A percentile compares a stretch with the other conserved stretches of the same genome.
Evolutionary conservation across 1,284 basidiomycete species (phyloP).

Genomic region (Rhizoctonia solani): DNA sequence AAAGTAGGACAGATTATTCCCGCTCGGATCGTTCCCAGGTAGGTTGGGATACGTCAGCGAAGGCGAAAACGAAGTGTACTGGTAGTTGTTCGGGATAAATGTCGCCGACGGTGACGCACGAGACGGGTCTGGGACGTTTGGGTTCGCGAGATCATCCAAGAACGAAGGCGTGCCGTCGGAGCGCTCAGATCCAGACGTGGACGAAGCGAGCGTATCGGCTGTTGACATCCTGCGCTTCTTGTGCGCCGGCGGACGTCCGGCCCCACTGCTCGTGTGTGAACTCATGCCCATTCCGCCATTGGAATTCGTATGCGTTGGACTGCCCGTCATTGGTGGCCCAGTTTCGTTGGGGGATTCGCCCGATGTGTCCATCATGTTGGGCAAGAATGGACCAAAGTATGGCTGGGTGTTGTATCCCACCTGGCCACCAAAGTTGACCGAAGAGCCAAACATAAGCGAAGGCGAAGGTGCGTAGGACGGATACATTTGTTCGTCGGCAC

Average conservation of each 20-base stretch:
- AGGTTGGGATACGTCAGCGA: slow-evolving; percentile 55
- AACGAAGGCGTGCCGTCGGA: slow-evolving; percentile 28
- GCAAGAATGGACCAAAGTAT: slow-evolving; percentile 30
- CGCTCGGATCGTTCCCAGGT: slow-evolving; percentile 12
- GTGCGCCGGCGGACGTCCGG: slow-evolving; percentile 26
- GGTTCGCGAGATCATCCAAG: slow-evolving; percentile 32
- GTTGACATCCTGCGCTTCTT: slow-evolving; percentile 32
- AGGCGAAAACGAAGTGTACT: slow-evolving; percentile 58
- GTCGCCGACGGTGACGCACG: slow-evolving; percentile 78
- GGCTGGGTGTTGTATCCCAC: slow-evolving; percentile 28
- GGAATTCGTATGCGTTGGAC: not conserved
- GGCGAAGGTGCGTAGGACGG: slow-evolving; percentile 36
- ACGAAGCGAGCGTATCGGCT: slow-evolving; percentile 30
- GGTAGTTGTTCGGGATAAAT: slow-evolving; percentile 56
- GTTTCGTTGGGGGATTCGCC: slow-evolving; percentile 21
- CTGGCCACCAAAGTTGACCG: slow-evolving; percentile 34
- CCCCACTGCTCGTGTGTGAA: slow-evolving; percentile 28
- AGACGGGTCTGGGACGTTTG: slow-evolving; percentile 40
- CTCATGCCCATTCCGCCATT: slow-evolving; percentile 11
- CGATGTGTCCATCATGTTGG: slow-evolving; percentile 35
- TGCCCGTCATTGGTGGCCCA: not conserved
- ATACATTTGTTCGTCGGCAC: slow-evolving; percentile 31
- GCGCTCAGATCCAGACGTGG: slow-evolving; percentile 28
- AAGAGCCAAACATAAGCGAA: slow-evolving; percentile 35
- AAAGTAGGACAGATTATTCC: slow-evolving; percentile 53